Conservation (phyloP, 768 basidiomycete genomes). For the Rhodosporidiobolus sp. region DNA sequence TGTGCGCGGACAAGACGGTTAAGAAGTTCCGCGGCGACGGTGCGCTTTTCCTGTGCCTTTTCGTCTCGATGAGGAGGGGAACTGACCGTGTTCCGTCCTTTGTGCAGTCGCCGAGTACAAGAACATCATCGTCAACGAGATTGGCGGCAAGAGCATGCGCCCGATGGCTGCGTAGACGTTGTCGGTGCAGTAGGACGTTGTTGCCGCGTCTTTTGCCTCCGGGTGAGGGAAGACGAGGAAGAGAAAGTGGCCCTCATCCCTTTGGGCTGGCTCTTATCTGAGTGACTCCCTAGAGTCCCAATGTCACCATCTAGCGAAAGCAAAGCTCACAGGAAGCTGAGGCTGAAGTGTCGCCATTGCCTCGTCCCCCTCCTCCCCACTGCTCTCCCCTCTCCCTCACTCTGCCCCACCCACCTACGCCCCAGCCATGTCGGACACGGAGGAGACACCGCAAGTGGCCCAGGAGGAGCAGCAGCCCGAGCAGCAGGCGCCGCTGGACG, state of each 20-base stretch:
- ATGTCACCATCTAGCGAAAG: no score
- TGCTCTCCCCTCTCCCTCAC: background rate
- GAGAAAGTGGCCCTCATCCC: no score
- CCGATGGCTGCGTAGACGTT: conserved; percentile 27
- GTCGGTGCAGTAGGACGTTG: no score
- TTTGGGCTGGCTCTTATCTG: no score
- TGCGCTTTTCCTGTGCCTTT: background rate
- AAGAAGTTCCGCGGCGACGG: conserved; percentile 41
- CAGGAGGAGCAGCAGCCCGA: conserved; percentile 4
- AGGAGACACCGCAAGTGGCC: background rate
- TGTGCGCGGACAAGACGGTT: conserved; percentile 29
- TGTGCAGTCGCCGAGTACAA: conserved; percentile 34
- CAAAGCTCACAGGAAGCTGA: no score
- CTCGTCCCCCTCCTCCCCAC: background rate
- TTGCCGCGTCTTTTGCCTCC: background rate
- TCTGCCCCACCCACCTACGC: no score
- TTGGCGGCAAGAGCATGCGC: conserved; percentile 23
- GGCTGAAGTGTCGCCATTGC: no score
- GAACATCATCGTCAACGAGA: conserved; percentile 37
- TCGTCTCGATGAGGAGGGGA: background rate
- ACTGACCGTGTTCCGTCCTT: background rate
- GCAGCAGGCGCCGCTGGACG: conserved; percentile 1
- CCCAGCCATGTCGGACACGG: conserved; percentile 11
- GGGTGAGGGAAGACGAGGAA: no score
- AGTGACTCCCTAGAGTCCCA: no score